Conservation (phyloP, 2,329 filamentous ascomycete species). For the Didymella arachidicola region DNA sequence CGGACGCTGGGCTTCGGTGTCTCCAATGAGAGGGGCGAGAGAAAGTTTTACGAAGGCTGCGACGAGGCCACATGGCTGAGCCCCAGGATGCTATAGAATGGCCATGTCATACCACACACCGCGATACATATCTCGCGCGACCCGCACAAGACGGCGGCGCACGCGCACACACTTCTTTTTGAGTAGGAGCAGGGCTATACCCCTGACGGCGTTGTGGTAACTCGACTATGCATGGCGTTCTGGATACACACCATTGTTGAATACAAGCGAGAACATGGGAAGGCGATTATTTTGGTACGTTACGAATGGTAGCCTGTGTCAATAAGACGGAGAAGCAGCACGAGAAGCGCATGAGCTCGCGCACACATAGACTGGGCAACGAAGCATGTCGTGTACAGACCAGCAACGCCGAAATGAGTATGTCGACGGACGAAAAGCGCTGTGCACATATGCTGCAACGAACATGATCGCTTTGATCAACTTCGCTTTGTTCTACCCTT, state of each 20-base stretch:
- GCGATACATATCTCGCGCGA: not conserved
- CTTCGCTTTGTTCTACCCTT: not conserved
- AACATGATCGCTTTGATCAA: not conserved
- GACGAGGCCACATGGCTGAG: slow-evolving; percentile 51
- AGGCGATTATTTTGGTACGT: slow-evolving; percentile 5
- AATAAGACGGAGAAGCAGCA: slow-evolving; percentile 7
- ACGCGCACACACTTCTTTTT: slow-evolving; percentile 8
- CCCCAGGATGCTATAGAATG: slow-evolving; percentile 33
- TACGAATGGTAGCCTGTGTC: slow-evolving; percentile 1
- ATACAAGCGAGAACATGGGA: slow-evolving; percentile 12
- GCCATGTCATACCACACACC: slow-evolving; percentile 8
- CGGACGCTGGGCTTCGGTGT: slow-evolving; percentile 46
- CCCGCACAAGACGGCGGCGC: not conserved
- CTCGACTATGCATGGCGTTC: slow-evolving; percentile 39
- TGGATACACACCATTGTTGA: slow-evolving; percentile 25
- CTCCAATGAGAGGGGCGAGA: slow-evolving; percentile 42
- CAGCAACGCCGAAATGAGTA: slow-evolving; percentile 14
- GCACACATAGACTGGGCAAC: slow-evolving; percentile 6
- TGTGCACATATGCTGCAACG: not conserved
- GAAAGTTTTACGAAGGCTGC: slow-evolving; percentile 46
- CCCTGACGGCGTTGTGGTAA: slow-evolving; percentile 37
- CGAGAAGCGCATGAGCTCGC: not conserved
- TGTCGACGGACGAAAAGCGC: not conserved
- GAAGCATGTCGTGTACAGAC: slow-evolving; percentile 4
- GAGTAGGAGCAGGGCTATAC: slow-evolving; percentile 18